Evolutionary conservation across 2,329 filamentous ascomycete species (phyloP).

Genomic region (Pseudogymnoascus sp.): DNA sequence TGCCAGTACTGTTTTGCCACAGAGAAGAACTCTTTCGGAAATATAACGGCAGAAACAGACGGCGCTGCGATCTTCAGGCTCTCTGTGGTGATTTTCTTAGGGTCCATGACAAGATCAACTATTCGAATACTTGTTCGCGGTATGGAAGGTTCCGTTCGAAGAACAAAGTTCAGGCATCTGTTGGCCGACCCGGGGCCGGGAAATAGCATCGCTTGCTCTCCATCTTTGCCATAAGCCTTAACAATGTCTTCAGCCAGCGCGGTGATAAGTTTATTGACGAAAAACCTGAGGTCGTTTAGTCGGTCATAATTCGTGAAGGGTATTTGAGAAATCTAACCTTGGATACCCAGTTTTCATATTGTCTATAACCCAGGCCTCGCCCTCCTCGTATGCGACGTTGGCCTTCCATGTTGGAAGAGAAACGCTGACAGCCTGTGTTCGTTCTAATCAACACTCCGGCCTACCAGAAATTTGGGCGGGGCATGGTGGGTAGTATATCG

Average conservation of each 20-base stretch:
- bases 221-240: conserved; percentile 53
- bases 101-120: conserved; percentile 59
- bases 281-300: conserved; percentile 57
- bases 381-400: conserved; percentile 92
- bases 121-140: conserved; percentile 45
- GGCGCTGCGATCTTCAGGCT: conserved; percentile 52
- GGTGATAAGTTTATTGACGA: conserved; percentile 78
- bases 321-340: conserved; percentile 45
- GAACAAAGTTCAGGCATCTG: conserved; percentile 70
- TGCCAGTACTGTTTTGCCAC: conserved; percentile 96
- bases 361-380: conserved; percentile 75
- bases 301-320: conserved; percentile 15
- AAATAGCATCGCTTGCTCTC: conserved; percentile 74
- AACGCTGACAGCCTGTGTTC: conserved; percentile 78
- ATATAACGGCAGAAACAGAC: conserved; percentile 64
- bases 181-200: conserved; percentile 64
- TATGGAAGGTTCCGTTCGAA: conserved; percentile 49
- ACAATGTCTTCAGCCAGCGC: conserved; percentile 65
- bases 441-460: conserved; percentile 9
- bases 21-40: conserved; percentile 58
- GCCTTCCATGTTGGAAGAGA: conserved; percentile 89
- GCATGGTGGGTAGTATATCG: conserved; percentile 17
- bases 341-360: conserved; percentile 90
- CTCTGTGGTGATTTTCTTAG: conserved; percentile 44
- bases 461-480: conserved; percentile 4